Base-by-base conservation (phyloP, 192 early-diverging fungal genomes). In the Lobosporangium transversale region DNA sequence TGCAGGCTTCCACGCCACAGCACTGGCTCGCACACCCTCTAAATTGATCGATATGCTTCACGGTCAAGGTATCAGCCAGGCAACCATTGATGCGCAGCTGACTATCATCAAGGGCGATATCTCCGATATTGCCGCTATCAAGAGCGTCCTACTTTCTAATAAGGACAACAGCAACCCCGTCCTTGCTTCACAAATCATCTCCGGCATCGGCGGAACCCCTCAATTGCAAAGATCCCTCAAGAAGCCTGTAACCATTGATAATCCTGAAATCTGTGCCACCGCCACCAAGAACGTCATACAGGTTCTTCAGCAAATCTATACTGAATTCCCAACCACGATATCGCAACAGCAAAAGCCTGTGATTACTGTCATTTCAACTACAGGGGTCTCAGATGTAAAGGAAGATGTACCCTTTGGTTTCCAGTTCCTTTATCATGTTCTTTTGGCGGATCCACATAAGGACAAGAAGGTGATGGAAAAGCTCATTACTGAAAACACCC, bases 381-480 rank as follows among this genome's bases (percentile, higher is more conserved):
- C 70, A 37, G 70, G 70, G 5, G 17, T 74, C 18, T 74, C 70
- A 0, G 56, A 74, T 53, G 56, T 64, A 20, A 10, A 31, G n/a
- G 70, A 74, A 32, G 70, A 74, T 47, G 70, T 65, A 0, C 70
- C 70, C 20, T 74, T 54, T 52, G 61, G 62, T 2, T 60, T 65
- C 56, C 62, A 45, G 1, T 31, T 30, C 20, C 32, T 74, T 7
- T 74, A 74, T 44, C 70, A 74, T 30, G 56, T 65, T 18, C 17
- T 29, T 9, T 36, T 74, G 3, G 62, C 62, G 2, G 62, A 44
- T 18, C 70, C 70, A 3, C 70, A 74, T 45, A 74, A 59, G 56
- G 70, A 74, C 70, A 74, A 74, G 70, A 74, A 74, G 40, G 56
- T 47, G 50, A 74, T 74, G 70, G 70, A 74, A 42, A 33, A 31